These are phyloP conservation scores for Russula dissimulans DNA, from an alignment of 768 basidiomycete genomes.

Conservation along the genomic window DNA sequence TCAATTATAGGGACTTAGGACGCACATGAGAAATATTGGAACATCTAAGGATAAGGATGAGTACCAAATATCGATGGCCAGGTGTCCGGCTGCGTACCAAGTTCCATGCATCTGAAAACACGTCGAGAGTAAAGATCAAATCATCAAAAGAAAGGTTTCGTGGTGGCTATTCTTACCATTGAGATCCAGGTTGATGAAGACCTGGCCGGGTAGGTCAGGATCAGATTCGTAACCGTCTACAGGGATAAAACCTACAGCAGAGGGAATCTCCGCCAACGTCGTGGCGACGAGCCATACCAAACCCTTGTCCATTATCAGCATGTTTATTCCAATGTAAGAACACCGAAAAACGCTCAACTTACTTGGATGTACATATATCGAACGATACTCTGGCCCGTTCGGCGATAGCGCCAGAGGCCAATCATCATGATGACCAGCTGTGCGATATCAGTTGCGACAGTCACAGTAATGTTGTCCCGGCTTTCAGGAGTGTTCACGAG, in stretches of 20 bases:
- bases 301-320: slow-evolving; percentile 2
- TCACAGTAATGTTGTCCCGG: neutral
- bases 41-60: slow-evolving; percentile 4
- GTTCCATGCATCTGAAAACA: slow-evolving; percentile 1
- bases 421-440: slow-evolving; percentile 2
- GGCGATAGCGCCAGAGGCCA: neutral
- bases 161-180: neutral
- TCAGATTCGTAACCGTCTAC: neutral
- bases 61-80: neutral
- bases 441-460: neutral
- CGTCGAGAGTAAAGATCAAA: neutral
- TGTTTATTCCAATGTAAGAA: no score
- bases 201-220: neutral
- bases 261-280: neutral
- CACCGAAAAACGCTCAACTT: neutral
- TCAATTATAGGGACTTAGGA: neutral
- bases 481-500: neutral
- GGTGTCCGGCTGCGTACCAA: neutral
- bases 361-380: slow-evolving; percentile 3
- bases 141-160: neutral
- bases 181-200: slow-evolving; percentile 10
- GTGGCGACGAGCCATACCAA: slow-evolving; percentile 3
- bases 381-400: neutral
- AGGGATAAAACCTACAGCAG: neutral
- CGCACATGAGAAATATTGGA: slow-evolving; percentile 5